A percentile compares a stretch with the other conserved stretches of the same genome.
phyloP scores from a whole-genome alignment of 768 basidiomycete genomes.

The Paxillus rubicundulus region DNA sequence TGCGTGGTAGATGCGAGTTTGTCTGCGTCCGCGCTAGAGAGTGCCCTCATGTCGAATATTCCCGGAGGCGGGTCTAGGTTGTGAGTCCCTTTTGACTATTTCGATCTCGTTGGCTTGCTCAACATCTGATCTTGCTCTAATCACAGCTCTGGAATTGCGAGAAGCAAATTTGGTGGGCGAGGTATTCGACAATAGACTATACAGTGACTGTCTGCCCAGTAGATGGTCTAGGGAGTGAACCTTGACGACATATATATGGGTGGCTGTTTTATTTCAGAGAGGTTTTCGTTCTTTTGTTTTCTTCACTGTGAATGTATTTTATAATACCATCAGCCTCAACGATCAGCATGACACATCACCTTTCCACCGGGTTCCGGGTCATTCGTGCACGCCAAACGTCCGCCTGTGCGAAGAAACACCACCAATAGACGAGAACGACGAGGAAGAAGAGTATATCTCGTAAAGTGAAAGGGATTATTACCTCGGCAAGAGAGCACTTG shows the following conservation, averaged over 20 bases:
- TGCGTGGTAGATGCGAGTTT: constrained; percentile 58
- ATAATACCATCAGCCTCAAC: background rate
- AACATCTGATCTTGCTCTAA: background rate
- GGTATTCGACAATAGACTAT: constrained; percentile 25
- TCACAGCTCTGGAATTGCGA: constrained; percentile 35
- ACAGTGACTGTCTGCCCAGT: too few species aligned
- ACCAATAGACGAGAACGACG: too few species aligned
- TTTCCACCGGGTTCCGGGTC: constrained; percentile 7
- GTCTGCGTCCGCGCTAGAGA: constrained; percentile 77
- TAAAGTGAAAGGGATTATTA: too few species aligned
- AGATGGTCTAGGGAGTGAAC: background rate
- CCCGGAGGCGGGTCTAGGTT: constrained; percentile 62
- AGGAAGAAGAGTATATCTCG: too few species aligned
- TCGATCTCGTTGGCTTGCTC: background rate
- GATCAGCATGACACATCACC: constrained; percentile 14
- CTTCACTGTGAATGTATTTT: background rate
- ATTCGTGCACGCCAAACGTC: too few species aligned
- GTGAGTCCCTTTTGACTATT: constrained; percentile 43
- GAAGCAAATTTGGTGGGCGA: constrained; percentile 30
- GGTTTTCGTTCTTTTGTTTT: background rate
- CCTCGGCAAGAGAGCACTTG: too few species aligned
- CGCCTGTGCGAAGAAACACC: too few species aligned
- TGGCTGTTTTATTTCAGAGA: background rate
- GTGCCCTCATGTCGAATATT: constrained; percentile 75
- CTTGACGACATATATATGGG: background rate